These are phyloP conservation scores for Septoria petroselini DNA, from an alignment of 2,329 filamentous ascomycete species.

Conservation along the genomic window DNA sequence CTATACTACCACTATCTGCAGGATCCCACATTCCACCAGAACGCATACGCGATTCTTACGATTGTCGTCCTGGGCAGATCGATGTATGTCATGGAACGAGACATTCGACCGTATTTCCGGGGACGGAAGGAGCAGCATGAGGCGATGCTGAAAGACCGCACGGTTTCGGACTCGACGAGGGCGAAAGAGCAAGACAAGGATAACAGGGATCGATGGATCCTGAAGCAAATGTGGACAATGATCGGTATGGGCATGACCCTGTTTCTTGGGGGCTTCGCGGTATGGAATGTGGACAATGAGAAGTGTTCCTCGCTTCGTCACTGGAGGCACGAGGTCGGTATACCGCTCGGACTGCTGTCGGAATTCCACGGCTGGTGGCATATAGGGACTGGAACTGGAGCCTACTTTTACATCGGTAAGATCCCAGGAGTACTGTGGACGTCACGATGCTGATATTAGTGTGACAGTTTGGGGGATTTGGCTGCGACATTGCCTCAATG, in stretches of 20 bases:
- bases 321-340: constrained; percentile 65
- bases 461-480: constrained; percentile 66
- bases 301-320: constrained; percentile 64
- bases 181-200: constrained; percentile 50
- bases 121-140: constrained; percentile 41
- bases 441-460: not conserved
- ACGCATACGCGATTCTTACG: constrained; percentile 71
- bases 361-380: constrained; percentile 77
- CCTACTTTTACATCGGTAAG: constrained; percentile 72
- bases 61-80: constrained; percentile 66
- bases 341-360: constrained; percentile 77
- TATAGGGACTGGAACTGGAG: constrained; percentile 75
- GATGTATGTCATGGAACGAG: constrained; percentile 73
- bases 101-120: constrained; percentile 56
- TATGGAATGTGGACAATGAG: constrained; percentile 79
- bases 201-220: constrained; percentile 54
- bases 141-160: constrained; percentile 32
- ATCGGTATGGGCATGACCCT: constrained; percentile 64
- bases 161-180: constrained; percentile 32
- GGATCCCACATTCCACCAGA: constrained; percentile 79
- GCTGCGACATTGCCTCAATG: constrained; percentile 73
- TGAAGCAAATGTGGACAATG: constrained; percentile 73
- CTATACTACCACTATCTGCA: constrained; percentile 78
- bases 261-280: constrained; percentile 70
- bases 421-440: not conserved